A percentile compares a stretch with the other conserved stretches of the same genome.
Evolutionary conservation across 2,329 filamentous ascomycete genomes (phyloP).

Genomic region (Aciculosporium take): DNA sequence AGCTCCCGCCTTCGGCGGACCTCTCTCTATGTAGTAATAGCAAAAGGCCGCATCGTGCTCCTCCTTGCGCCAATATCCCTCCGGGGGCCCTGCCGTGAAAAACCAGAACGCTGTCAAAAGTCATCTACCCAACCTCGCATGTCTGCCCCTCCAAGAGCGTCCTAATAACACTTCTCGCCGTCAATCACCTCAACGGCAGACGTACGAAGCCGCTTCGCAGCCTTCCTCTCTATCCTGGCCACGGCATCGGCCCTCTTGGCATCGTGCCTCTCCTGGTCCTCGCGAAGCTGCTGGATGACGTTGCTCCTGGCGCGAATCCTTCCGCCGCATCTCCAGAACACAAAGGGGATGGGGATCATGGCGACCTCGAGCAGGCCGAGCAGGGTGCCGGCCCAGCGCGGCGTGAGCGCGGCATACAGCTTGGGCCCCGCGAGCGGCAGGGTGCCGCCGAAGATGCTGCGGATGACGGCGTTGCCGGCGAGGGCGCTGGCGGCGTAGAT

Average conservation of each 20-base stretch:
- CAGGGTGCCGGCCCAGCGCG: constrained; percentile 68
- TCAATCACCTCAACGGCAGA: not conserved
- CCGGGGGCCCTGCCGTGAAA: too few species aligned
- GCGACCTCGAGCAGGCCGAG: constrained; percentile 58
- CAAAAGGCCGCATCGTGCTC: too few species aligned
- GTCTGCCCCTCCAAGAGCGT: too few species aligned
- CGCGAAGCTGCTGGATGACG: constrained; percentile 29
- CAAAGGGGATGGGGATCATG: constrained; percentile 65
- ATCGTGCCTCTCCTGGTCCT: constrained; percentile 27
- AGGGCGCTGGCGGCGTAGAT: constrained; percentile 72
- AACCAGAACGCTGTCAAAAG: too few species aligned
- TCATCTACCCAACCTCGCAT: too few species aligned
- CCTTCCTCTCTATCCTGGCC: constrained; percentile 9
- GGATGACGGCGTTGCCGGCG: constrained; percentile 63
- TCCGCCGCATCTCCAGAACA: constrained; percentile 55
- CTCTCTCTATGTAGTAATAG: too few species aligned
- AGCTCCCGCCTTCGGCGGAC: too few species aligned
- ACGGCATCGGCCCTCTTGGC: constrained; percentile 18
- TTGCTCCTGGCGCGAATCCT: constrained; percentile 37
- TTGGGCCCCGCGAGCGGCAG: constrained; percentile 60
- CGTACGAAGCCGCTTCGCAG: not conserved
- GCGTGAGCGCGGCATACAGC: constrained; percentile 55
- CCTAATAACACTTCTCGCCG: too few species aligned
- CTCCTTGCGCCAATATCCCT: too few species aligned
- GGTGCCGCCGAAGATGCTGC: constrained; percentile 61